These are phyloP conservation scores for Hibiscus syriacus DNA, from an alignment of 345 rosid genomes.

Conservation along the genomic window DNA sequence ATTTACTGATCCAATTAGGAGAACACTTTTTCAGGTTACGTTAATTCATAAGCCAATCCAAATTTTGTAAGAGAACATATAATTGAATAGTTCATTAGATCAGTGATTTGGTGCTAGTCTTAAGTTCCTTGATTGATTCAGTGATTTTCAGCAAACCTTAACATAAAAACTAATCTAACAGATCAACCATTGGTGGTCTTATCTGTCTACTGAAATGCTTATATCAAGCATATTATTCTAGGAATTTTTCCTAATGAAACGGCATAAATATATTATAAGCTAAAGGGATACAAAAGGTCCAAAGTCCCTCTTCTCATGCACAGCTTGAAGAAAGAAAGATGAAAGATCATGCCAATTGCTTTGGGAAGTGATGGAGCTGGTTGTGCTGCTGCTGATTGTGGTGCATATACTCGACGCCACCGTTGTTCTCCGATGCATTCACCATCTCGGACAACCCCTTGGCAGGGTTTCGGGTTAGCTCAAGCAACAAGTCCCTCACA, in stretches of 20 bases:
- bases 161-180: background rate
- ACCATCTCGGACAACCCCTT: slow-evolving; percentile 46
- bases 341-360: slow-evolving; percentile 3
- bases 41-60: too few relatives aligned
- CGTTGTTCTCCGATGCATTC: slow-evolving; percentile 32
- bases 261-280: background rate
- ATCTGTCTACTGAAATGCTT: background rate
- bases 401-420: slow-evolving; percentile 27
- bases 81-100: too few relatives aligned
- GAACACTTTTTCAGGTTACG: too few relatives aligned
- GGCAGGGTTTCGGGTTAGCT: slow-evolving; percentile 52
- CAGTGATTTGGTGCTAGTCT: background rate
- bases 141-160: background rate
- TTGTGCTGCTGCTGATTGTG: slow-evolving; percentile 27
- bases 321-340: too few relatives aligned
- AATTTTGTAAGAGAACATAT: too few relatives aligned
- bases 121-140: background rate
- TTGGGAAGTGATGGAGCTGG: slow-evolving; percentile 2
- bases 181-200: background rate
- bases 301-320: too few relatives aligned
- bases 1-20: too few relatives aligned
- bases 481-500: slow-evolving; percentile 69
- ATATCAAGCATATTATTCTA: background rate
- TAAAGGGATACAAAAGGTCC: background rate
- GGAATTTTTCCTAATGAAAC: background rate